Percentiles rank a stretch among this genome's conserved stretches.
These are phyloP conservation scores for Neopestalotiopsis sp. DNA, from an alignment of 2,329 filamentous ascomycete species.

Conservation along the genomic window DNA sequence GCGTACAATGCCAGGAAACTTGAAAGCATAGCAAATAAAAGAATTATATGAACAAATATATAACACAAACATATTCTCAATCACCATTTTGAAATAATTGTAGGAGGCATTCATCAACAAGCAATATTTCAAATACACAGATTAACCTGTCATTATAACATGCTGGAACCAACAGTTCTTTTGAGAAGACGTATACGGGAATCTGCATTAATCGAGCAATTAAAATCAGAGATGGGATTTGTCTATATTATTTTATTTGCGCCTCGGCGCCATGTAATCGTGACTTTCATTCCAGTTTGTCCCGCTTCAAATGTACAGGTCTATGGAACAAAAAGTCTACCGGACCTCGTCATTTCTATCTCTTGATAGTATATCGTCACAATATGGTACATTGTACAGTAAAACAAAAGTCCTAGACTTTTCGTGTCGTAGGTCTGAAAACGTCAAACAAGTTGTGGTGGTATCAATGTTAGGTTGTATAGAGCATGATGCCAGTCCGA, in stretches of 20 bases:
- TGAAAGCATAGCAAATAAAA: no score
- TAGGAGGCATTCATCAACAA: no score
- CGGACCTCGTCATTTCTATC: slow-evolving; percentile 11
- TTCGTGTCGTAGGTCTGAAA: not conserved
- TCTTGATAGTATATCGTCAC: slow-evolving; percentile 14
- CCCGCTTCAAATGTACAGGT: slow-evolving; percentile 14
- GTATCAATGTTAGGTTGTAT: not conserved
- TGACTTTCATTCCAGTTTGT: slow-evolving; percentile 1
- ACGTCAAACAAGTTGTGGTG: not conserved
- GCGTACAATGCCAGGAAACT: no score
- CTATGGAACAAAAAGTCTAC: slow-evolving; percentile 14
- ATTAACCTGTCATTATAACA: no score
- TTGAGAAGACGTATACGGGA: no score
- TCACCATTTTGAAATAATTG: no score
- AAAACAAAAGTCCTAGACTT: not conserved
- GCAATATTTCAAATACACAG: no score
- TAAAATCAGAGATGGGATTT: not conserved
- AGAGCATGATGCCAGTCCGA: not conserved
- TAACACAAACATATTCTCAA: no score
- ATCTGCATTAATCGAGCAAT: no score
- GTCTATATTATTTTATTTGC: slow-evolving; percentile 3
- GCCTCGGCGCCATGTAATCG: not conserved
- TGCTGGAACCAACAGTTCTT: no score
- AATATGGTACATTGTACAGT: slow-evolving; percentile 16
- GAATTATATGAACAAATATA: no score